Conservation (phyloP, 192 early-diverging fungal genomes). For the Coemansia sp. region DNA sequence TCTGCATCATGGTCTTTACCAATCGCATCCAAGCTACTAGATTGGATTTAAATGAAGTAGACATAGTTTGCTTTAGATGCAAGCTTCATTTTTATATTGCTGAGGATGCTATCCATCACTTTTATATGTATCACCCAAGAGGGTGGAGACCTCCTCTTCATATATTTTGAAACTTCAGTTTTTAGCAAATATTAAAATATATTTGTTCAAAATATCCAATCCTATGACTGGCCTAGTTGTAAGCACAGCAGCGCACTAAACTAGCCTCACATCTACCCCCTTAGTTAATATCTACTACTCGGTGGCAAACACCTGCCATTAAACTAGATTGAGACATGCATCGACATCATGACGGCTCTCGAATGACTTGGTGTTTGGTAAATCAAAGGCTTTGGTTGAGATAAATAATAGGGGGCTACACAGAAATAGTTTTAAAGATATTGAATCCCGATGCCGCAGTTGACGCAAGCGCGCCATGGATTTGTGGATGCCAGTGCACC, state of each 20-base stretch:
- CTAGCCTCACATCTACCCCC: no score
- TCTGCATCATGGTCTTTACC: neutral
- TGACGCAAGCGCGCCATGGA: slow-evolving; percentile 86
- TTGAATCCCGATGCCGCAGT: slow-evolving; percentile 93
- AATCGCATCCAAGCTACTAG: neutral
- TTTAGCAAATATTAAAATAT: neutral
- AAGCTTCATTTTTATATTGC: neutral
- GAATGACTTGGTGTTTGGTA: neutral
- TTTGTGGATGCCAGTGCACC: slow-evolving; percentile 95
- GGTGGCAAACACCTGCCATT: neutral
- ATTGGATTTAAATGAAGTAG: no score
- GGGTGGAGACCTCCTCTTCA: neutral
- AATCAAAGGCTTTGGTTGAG: neutral
- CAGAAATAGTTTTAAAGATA: slow-evolving; percentile 96
- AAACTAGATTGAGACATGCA: neutral
- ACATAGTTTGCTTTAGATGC: neutral
- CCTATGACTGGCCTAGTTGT: no score
- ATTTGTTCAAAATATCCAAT: neutral
- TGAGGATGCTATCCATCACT: neutral
- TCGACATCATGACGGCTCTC: neutral
- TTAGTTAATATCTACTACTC: no score
- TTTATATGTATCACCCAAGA: neutral
- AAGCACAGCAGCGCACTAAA: neutral
- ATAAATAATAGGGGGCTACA: slow-evolving; percentile 44
- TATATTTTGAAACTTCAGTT: neutral